These are phyloP conservation scores for Trypanosomatidae sp. DNA, from an alignment of 208 protist genomes.

Conservation along the genomic window DNA sequence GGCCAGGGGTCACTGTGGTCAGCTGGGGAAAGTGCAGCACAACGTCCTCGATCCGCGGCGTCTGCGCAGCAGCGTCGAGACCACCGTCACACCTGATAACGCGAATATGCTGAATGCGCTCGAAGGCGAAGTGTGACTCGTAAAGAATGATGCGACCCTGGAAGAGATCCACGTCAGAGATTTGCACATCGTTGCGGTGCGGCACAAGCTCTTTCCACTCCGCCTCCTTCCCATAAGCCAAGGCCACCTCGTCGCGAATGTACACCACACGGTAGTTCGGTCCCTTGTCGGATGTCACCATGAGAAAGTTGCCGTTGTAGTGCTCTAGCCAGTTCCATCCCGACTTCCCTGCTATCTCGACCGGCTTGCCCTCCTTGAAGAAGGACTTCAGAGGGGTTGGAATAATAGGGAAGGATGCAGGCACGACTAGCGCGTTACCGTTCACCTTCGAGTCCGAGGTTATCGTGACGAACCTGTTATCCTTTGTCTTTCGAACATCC, in stretches of 20 bases:
- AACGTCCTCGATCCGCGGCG: conserved; percentile 60
- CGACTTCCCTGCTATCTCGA: conserved; percentile 79
- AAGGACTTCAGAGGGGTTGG: conserved; percentile 61
- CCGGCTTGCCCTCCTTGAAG: conserved; percentile 63
- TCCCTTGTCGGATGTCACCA: conserved; percentile 83
- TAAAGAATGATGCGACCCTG: conserved; percentile 71
- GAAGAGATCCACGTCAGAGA: conserved; percentile 90
- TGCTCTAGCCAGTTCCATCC: conserved; percentile 91
- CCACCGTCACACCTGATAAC: conserved; percentile 79
- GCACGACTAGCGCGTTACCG: conserved; percentile 72
- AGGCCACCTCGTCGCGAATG: conserved; percentile 77
- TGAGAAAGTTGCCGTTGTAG: conserved; percentile 84
- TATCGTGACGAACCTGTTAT: conserved; percentile 79
- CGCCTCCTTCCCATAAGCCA: conserved; percentile 47
- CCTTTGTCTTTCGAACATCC: conserved; percentile 88
- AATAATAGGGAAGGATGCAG: conserved; percentile 83
- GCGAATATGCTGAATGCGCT: conserved; percentile 82
- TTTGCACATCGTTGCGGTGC: conserved; percentile 80
- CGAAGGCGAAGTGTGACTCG: conserved; percentile 85
- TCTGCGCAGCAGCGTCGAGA: conserved; percentile 55
- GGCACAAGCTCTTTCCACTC: conserved; percentile 89
- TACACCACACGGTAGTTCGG: conserved; percentile 84
- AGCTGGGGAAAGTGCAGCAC: conserved; percentile 89
- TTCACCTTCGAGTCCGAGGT: conserved; percentile 91
- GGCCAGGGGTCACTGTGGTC: conserved; percentile 67